A percentile compares a stretch with the other conserved stretches of the same genome.
Evolutionary conservation across 2,329 filamentous ascomycete species (phyloP).

Genomic region (Sporothrix protearum): DNA sequence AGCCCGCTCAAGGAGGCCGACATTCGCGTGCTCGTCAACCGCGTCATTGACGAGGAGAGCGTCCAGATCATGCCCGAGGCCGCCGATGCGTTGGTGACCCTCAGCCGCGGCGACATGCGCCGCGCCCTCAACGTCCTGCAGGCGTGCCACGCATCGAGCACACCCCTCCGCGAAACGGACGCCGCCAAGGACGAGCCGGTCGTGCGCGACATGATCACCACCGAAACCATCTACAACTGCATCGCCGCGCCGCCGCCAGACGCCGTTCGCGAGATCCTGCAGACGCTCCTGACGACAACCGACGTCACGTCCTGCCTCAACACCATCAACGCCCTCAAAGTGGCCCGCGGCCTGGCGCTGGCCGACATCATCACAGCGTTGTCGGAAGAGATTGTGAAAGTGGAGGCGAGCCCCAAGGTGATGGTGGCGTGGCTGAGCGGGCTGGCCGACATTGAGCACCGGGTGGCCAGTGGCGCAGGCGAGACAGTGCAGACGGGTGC

Average conservation of each 20-base stretch:
- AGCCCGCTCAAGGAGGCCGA: constrained; percentile 86
- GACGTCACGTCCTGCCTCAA: constrained; percentile 87
- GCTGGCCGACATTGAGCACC: constrained; percentile 87
- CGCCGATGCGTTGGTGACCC: constrained; percentile 73
- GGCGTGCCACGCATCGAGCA: constrained; percentile 91
- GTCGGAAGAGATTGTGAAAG: constrained; percentile 73
- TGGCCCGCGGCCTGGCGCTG: constrained; percentile 77
- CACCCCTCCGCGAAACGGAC: constrained; percentile 60
- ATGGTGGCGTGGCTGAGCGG: constrained; percentile 90
- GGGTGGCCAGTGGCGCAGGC: constrained; percentile 80
- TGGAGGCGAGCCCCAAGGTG: constrained; percentile 82
- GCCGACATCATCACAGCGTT: constrained; percentile 90
- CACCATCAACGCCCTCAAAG: constrained; percentile 85
- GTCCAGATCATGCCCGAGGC: constrained; percentile 81
- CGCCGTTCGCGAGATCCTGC: constrained; percentile 79
- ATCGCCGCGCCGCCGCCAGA: constrained; percentile 91
- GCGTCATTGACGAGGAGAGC: constrained; percentile 81
- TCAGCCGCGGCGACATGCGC: constrained; percentile 96
- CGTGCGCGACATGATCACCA: constrained; percentile 74
- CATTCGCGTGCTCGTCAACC: constrained; percentile 80
- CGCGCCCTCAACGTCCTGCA: constrained; percentile 91
- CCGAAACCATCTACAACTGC: constrained; percentile 93
- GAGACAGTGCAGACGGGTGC: constrained; percentile 91
- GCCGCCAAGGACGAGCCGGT: constrained; percentile 56
- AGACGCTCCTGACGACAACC: constrained; percentile 75